A percentile compares a stretch with the other conserved stretches of the same genome.
Evolutionary conservation across 1,139 yeast genomes (phyloP).

Genomic region (Arxiozyma heterogenica): DNA sequence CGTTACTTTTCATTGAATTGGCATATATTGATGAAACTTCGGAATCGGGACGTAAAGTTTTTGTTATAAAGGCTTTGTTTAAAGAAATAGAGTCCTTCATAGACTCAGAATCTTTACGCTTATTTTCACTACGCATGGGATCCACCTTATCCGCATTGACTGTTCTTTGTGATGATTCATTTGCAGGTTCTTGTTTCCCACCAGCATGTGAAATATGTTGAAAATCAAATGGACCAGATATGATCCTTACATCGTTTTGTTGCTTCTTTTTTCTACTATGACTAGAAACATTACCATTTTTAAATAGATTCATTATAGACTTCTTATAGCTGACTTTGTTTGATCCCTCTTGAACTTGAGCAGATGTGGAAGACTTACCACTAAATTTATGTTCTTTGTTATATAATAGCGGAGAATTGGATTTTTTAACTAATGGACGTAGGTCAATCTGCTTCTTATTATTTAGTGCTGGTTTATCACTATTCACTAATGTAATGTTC

Average conservation of each 20-base stretch:
- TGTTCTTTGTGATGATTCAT: background rate
- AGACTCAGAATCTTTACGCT: background rate
- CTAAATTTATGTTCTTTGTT: background rate
- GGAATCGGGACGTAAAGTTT: conserved; percentile 17
- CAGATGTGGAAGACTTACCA: background rate
- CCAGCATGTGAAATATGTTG: conserved; percentile 30
- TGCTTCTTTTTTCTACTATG: conserved; percentile 2
- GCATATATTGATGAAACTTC: conserved; percentile 20
- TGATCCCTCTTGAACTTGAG: background rate
- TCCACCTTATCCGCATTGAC: background rate
- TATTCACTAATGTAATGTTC: conserved; percentile 28
- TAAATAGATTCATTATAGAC: conserved; percentile 23
- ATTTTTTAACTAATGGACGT: conserved; percentile 23
- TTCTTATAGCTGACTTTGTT: conserved; percentile 9
- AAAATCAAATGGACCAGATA: conserved; percentile 26
- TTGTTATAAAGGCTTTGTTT: conserved; percentile 25
- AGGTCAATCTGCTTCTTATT: conserved; percentile 30
- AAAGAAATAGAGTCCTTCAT: conserved; percentile 2
- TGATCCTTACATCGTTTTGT: conserved; percentile 5
- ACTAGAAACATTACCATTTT: conserved; percentile 10
- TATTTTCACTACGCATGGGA: too few species aligned
- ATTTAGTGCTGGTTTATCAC: conserved; percentile 27
- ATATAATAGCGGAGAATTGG: background rate
- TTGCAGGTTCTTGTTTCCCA: conserved; percentile 8
- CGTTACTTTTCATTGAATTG: conserved; percentile 8